These are phyloP conservation scores for Fulvia fulva DNA, from an alignment of 2,329 filamentous ascomycete species.

Conservation along the genomic window DNA sequence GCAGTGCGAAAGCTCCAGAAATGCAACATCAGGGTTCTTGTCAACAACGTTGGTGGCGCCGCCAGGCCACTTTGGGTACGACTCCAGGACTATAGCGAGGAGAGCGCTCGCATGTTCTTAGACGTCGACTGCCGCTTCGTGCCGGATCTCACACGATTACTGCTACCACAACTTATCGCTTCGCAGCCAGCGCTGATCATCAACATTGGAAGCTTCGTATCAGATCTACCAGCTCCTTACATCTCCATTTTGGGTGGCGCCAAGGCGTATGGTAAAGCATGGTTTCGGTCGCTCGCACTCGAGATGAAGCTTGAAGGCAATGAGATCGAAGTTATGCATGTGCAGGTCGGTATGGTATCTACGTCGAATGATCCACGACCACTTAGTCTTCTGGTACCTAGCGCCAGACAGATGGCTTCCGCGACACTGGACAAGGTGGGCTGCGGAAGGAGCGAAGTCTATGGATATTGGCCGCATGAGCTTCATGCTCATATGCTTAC, in stretches of 20 bases:
- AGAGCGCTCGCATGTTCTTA: constrained; percentile 27
- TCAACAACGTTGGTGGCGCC: constrained; percentile 53
- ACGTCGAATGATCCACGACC: constrained; percentile 15
- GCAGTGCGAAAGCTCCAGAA: neutral
- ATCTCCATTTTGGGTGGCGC: constrained; percentile 41
- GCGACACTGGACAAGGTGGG: constrained; percentile 19
- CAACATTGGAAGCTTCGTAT: constrained; percentile 34
- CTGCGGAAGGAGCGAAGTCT: constrained; percentile 15
- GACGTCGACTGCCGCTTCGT: constrained; percentile 49
- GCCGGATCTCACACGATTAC: constrained; percentile 42
- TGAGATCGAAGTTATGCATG: constrained; percentile 35
- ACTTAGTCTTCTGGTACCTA: constrained; percentile 13
- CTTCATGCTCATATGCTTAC: constrained; percentile 16
- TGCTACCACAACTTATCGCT: constrained; percentile 43
- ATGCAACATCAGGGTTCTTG: constrained; percentile 45
- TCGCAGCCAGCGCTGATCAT: constrained; percentile 42
- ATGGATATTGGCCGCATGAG: constrained; percentile 26
- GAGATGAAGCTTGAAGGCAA: constrained; percentile 34
- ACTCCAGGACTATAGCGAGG: neutral
- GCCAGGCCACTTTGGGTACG: constrained; percentile 5
- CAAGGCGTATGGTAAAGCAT: constrained; percentile 44
- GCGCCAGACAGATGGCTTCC: constrained; percentile 17
- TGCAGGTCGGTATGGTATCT: constrained; percentile 13
- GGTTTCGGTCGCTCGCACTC: constrained; percentile 35
- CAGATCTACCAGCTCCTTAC: constrained; percentile 47